A percentile compares a stretch with the other conserved stretches of the same genome.
phyloP scores from a whole-genome alignment of 495 filamentous ascomycete genomes.

The Neurospora africana region DNA sequence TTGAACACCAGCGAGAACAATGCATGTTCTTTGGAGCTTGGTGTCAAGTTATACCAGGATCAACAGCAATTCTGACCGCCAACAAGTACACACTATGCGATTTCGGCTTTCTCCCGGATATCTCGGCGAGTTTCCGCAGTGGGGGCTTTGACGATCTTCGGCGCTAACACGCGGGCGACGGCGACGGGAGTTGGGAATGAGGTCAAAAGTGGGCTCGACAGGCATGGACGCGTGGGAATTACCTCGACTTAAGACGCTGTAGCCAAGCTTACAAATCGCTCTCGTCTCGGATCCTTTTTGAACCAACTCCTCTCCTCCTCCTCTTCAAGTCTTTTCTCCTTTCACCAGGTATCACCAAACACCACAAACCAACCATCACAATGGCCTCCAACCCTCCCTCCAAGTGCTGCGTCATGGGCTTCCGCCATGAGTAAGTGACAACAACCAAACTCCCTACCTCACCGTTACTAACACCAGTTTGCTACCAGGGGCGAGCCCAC shows the following conservation, averaged over 20 bases:
- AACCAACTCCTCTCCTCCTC: neutral
- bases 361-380: neutral
- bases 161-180: neutral
- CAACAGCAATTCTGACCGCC: neutral
- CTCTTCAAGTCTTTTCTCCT: neutral
- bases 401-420: slow-evolving; percentile 26
- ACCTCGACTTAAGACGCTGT: neutral
- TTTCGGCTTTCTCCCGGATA: neutral
- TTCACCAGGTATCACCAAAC: neutral
- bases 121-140: neutral
- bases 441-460: neutral
- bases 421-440: slow-evolving; percentile 21
- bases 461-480: neutral
- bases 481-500: slow-evolving; percentile 23
- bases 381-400: slow-evolving; percentile 27
- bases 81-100: too few relatives aligned
- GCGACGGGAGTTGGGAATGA: neutral
- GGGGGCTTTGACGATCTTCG: neutral
- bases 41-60: neutral
- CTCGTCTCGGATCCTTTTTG: neutral
- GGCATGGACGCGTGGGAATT: neutral
- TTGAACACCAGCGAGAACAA: too few relatives aligned
- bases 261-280: neutral
- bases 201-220: neutral
- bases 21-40: too few relatives aligned